These are phyloP conservation scores for Herpetomonas tarakana DNA, from an alignment of 208 protist species.

Conservation along the genomic window DNA sequence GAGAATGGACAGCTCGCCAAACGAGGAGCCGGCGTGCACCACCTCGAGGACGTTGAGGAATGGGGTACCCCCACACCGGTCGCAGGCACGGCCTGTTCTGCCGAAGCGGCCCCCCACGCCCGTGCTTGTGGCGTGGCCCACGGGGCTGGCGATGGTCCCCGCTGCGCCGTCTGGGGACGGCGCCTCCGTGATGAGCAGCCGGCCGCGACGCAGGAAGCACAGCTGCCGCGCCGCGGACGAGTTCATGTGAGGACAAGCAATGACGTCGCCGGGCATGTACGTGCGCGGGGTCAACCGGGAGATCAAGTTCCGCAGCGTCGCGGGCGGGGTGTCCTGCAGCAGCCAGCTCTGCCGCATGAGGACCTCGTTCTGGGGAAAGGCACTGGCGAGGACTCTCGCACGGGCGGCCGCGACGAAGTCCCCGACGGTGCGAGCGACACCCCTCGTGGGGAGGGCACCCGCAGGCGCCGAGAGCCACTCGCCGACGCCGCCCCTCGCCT, in stretches of 20 bases:
- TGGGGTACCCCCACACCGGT: background rate
- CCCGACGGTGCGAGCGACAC: conserved; percentile 15
- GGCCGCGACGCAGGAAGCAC: conserved; percentile 75
- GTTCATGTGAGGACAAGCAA: conserved; percentile 61
- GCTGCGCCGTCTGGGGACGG: conserved; percentile 1
- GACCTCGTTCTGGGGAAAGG: conserved; percentile 75
- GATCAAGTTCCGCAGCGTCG: conserved; percentile 72
- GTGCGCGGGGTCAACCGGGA: conserved; percentile 56
- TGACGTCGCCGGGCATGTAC: conserved; percentile 73
- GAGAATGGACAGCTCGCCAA: conserved; percentile 82
- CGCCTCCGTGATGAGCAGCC: conserved; percentile 48
- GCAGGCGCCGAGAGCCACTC: conserved; percentile 18
- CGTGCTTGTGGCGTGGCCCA: background rate
- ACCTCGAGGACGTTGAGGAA: conserved; percentile 15
- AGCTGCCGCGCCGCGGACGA: conserved; percentile 43
- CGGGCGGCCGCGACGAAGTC: conserved; percentile 61
- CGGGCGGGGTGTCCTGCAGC: conserved; percentile 74
- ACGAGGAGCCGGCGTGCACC: conserved; percentile 60
- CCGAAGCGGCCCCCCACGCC: conserved; percentile 1
- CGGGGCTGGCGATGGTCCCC: background rate
- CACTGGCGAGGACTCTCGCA: conserved; percentile 37
- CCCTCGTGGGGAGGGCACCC: conserved; percentile 14
- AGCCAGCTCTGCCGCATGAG: conserved; percentile 88
- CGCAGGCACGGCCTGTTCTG: conserved; percentile 5
- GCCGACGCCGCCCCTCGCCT: conserved; percentile 5